These are phyloP conservation scores for Mortierella sp. DNA, from an alignment of 371 early-diverging fungal genomes.

Conservation along the genomic window DNA sequence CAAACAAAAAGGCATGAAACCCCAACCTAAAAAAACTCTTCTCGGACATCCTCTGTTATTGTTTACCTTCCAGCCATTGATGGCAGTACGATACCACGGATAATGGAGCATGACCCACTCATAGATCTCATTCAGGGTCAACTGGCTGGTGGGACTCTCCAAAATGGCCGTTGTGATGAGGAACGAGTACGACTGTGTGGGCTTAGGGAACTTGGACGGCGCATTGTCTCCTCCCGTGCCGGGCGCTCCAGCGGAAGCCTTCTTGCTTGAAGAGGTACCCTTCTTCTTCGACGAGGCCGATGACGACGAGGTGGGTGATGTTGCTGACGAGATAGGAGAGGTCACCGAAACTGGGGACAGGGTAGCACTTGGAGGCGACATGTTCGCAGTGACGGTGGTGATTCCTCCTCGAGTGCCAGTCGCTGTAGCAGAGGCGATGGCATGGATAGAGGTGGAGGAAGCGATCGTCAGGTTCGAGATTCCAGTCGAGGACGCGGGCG, in stretches of 20 bases:
- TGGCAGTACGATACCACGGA: constrained; percentile 82
- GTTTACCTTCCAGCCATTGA: constrained; percentile 88
- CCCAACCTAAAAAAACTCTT: constrained; percentile 7
- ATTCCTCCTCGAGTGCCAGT: constrained; percentile 32
- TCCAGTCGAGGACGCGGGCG: constrained; percentile 17
- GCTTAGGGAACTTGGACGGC: constrained; percentile 65
- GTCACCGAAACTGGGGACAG: constrained; percentile 4
- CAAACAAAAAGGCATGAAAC: background rate
- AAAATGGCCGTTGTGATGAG: constrained; percentile 94
- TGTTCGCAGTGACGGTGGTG: constrained; percentile 35
- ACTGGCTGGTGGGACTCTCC: constrained; percentile 75
- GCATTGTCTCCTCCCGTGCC: background rate
- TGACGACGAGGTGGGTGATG: constrained; percentile 25
- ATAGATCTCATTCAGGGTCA: constrained; percentile 95
- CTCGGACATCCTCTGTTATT: background rate
- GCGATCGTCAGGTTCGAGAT: constrained; percentile 22
- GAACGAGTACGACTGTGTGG: constrained; percentile 93
- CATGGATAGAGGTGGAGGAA: constrained; percentile 31
- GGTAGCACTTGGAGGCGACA: constrained; percentile 27
- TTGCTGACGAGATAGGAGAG: constrained; percentile 8
- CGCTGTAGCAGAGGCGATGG: constrained; percentile 43
- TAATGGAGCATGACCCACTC: constrained; percentile 87
- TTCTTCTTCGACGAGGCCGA: constrained; percentile 46
- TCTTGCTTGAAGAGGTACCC: constrained; percentile 14
- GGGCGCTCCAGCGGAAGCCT: background rate